Evolutionary conservation across 176 grass and related monocot species (phyloP).

Genomic region (Bolboschoenus planiculmis): DNA sequence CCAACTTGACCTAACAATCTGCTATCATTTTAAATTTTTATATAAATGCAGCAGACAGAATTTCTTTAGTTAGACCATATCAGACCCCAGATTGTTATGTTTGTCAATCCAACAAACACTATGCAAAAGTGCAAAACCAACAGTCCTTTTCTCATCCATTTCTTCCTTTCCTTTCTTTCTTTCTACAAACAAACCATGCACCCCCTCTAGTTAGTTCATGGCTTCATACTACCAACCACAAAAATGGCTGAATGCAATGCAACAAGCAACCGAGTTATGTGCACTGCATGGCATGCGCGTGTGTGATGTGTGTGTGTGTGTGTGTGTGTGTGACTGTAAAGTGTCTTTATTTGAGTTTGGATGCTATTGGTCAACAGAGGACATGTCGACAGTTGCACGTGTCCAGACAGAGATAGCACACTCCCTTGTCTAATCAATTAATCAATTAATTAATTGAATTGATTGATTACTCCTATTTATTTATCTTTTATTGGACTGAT

Average conservation of each 20-base stretch:
- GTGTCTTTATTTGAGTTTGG: constrained; percentile 5
- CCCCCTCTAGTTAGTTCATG: background rate
- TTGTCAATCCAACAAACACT: background rate
- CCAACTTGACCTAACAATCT: no score
- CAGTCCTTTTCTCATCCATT: background rate
- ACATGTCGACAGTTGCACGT: constrained; percentile 12
- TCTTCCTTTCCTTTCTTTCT: background rate
- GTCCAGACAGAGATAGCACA: background rate
- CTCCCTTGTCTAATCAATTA: background rate
- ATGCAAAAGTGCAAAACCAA: background rate
- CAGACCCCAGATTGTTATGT: background rate
- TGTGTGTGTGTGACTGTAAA: background rate
- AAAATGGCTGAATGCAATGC: background rate
- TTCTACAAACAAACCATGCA: background rate
- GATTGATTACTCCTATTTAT: background rate
- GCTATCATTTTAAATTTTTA: background rate
- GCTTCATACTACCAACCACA: background rate
- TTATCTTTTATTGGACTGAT: background rate
- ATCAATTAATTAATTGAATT: no score
- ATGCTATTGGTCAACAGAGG: background rate
- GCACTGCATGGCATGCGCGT: background rate
- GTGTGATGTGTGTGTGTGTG: background rate
- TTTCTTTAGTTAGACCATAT: background rate
- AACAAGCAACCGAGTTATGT: background rate
- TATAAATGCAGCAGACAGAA: background rate